Evolutionary conservation across 2,329 filamentous ascomycete species (phyloP).

Genomic region (Pseudogymnoascus sp.): DNA sequence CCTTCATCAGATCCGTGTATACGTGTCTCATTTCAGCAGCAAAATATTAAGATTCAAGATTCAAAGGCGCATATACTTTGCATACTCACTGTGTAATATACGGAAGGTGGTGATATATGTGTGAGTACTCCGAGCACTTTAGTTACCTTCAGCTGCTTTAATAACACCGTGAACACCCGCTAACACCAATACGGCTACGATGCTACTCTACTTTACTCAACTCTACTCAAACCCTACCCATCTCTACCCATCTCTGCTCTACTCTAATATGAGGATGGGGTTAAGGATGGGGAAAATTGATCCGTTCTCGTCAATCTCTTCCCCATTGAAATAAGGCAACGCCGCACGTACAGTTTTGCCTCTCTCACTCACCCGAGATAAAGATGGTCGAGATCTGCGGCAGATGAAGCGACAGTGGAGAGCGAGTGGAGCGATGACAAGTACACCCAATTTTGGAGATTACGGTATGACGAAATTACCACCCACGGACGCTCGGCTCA

Average conservation of each 20-base stretch:
- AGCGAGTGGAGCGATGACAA: conserved; percentile 6
- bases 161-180: neutral
- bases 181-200: neutral
- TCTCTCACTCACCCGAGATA: neutral
- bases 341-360: neutral
- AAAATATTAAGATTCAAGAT: neutral
- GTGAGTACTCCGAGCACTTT: neutral
- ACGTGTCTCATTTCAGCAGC: neutral
- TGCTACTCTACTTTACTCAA: neutral
- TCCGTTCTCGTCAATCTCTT: conserved; percentile 3
- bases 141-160: neutral
- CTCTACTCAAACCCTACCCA: neutral
- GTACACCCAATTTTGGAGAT: conserved; percentile 6
- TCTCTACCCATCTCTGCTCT: neutral
- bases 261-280: conserved; percentile 6
- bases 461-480: conserved; percentile 5
- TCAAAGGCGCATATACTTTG: neutral
- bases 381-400: conserved; percentile 5
- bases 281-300: conserved; percentile 4
- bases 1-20: neutral
- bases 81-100: neutral
- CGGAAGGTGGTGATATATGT: neutral
- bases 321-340: conserved; percentile 7
- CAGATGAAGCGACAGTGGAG: conserved; percentile 5
- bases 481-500: neutral